These are phyloP conservation scores for Puccinia triticina DNA, from an alignment of 1,284 basidiomycete genomes.

Conservation along the genomic window DNA sequence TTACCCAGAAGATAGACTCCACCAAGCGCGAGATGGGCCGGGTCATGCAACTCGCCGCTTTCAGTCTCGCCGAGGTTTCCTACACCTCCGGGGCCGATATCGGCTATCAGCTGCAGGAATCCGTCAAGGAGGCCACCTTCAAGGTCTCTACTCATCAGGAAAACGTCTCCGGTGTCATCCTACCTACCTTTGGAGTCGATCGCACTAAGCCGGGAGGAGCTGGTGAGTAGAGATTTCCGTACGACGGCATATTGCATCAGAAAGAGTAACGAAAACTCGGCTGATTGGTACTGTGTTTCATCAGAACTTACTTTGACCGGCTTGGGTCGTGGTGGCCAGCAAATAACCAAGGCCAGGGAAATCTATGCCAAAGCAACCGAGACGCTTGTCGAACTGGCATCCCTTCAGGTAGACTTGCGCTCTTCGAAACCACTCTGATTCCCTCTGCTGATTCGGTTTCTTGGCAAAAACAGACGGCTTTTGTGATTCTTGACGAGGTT, in stretches of 20 bases:
- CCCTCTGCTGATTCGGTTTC: background rate
- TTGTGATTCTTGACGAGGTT: constrained; percentile 97
- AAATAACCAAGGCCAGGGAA: constrained; percentile 88
- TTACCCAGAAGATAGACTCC: constrained; percentile 70
- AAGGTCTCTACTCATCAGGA: constrained; percentile 93
- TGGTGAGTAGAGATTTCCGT: constrained; percentile 63
- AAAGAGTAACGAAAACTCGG: constrained; percentile 1
- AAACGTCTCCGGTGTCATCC: constrained; percentile 96
- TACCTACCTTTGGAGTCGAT: constrained; percentile 92
- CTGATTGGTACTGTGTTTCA: background rate
- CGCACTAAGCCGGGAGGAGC: constrained; percentile 68
- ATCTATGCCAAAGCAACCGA: constrained; percentile 96
- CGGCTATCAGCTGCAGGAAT: constrained; percentile 85
- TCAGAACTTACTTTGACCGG: constrained; percentile 97
- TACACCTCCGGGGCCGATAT: constrained; percentile 93
- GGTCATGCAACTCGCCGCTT: constrained; percentile 97
- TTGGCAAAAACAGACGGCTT: constrained; percentile 74
- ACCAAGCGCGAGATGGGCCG: constrained; percentile 98
- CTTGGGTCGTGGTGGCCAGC: constrained; percentile 93
- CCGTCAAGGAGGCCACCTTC: constrained; percentile 74
- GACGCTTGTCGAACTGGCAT: constrained; percentile 94
- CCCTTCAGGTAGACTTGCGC: constrained; percentile 66
- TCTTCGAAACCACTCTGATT: background rate
- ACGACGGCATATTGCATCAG: constrained; percentile 10
- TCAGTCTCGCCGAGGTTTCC: constrained; percentile 96